Percentiles rank a stretch among this genome's conserved stretches.
Conservation (phyloP, 2,329 filamentous ascomycete species). For the Rugonectria rugulosa region DNA sequence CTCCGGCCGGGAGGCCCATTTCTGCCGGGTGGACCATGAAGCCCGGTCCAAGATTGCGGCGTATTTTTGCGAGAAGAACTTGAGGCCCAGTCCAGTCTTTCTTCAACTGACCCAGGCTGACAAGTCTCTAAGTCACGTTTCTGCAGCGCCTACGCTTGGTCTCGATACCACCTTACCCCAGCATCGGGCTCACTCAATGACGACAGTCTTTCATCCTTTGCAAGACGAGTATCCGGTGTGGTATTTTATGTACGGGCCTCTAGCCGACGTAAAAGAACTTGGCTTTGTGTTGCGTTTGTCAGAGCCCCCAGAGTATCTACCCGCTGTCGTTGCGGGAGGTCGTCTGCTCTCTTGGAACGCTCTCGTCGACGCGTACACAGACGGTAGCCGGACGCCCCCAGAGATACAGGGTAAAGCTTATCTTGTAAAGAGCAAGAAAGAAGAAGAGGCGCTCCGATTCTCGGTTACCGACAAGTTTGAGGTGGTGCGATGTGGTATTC, state of each 20-base stretch:
- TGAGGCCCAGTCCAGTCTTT: slow-evolving; percentile 9
- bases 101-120: slow-evolving; percentile 20
- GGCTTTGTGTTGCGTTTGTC: slow-evolving; percentile 4
- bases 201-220: slow-evolving; percentile 2
- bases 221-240: slow-evolving; percentile 22
- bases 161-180: slow-evolving; percentile 20
- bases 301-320: neutral
- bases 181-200: slow-evolving; percentile 2
- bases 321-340: slow-evolving; percentile 11
- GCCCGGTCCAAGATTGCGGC: slow-evolving; percentile 10
- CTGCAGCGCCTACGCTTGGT: slow-evolving; percentile 5
- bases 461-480: slow-evolving; percentile 24
- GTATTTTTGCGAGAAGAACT: slow-evolving; percentile 9
- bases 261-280: slow-evolving; percentile 14
- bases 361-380: slow-evolving; percentile 10
- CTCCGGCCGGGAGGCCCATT: slow-evolving; percentile 8
- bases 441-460: slow-evolving; percentile 21
- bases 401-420: slow-evolving; percentile 15
- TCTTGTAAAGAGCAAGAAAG: slow-evolving; percentile 2
- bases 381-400: neutral
- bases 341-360: slow-evolving; percentile 13
- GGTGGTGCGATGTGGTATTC: slow-evolving; percentile 20
- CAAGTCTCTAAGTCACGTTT: slow-evolving; percentile 9
- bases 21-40: slow-evolving; percentile 17
- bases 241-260: slow-evolving; percentile 21